These are phyloP conservation scores for Candida palmyrensis DNA, from an alignment of 805 yeast species.

Conservation along the genomic window DNA sequence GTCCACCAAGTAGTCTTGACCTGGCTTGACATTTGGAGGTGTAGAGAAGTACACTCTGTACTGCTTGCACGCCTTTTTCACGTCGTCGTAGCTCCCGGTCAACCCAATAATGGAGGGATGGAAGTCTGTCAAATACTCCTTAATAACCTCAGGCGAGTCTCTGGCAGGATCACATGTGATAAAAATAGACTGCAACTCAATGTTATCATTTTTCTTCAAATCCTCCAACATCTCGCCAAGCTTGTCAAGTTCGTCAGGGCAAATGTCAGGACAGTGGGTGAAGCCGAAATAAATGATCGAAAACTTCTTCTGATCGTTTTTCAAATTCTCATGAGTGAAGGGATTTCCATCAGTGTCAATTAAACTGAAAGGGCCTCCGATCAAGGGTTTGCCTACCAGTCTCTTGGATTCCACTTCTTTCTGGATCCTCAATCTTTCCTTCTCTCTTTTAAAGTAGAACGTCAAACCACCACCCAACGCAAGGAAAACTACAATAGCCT, in stretches of 20 bases:
- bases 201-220: constrained; percentile 49
- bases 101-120: constrained; percentile 86
- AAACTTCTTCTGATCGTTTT: constrained; percentile 58
- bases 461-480: constrained; percentile 69
- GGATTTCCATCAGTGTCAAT: constrained; percentile 63
- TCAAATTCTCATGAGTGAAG: constrained; percentile 74
- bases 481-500: constrained; percentile 64
- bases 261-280: constrained; percentile 96
- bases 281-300: constrained; percentile 92
- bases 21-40: constrained; percentile 89
- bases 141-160: constrained; percentile 81
- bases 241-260: constrained; percentile 96
- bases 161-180: constrained; percentile 97
- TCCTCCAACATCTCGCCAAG: constrained; percentile 67
- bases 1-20: constrained; percentile 94
- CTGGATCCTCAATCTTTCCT: constrained; percentile 66
- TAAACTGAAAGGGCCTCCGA: constrained; percentile 85
- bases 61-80: constrained; percentile 80
- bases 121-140: constrained; percentile 81
- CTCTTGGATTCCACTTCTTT: constrained; percentile 80
- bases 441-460: constrained; percentile 69
- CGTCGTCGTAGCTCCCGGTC: constrained; percentile 84
- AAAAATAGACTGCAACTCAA: constrained; percentile 77
- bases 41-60: constrained; percentile 97
- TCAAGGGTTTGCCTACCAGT: constrained; percentile 86